Evolutionary conservation across 73 alveolate genomes (phyloP).

Genomic region (Paramecium caudatum): DNA sequence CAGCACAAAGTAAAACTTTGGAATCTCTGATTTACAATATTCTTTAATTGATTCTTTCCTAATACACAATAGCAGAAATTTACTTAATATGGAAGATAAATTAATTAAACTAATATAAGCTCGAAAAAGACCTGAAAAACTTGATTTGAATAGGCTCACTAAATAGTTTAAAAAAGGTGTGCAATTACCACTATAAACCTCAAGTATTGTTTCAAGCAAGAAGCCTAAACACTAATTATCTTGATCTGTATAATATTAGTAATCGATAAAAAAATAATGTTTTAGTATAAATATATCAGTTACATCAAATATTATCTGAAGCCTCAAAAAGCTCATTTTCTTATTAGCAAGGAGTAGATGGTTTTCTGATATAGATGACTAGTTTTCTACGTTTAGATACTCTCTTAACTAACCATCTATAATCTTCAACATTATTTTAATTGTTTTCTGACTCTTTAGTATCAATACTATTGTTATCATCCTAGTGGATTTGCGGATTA

Average conservation of each 20-base stretch:
- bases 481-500: too few species aligned
- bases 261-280: too few species aligned
- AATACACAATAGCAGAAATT: neutral
- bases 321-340: too few species aligned
- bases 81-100: neutral
- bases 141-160: conserved; percentile 19
- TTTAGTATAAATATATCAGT: too few species aligned
- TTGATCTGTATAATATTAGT: too few species aligned
- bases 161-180: neutral
- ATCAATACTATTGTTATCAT: too few species aligned
- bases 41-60: conserved; percentile 5
- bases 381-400: neutral
- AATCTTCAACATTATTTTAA: too few species aligned
- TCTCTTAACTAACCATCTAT: too few species aligned
- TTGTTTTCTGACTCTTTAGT: too few species aligned
- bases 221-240: neutral
- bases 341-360: too few species aligned
- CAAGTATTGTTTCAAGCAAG: neutral
- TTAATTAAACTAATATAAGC: conserved; percentile 4
- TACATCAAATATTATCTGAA: too few species aligned
- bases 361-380: too few species aligned
- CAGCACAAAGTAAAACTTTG: neutral
- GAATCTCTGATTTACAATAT: neutral
- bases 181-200: neutral
- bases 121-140: conserved; percentile 6